Percentiles rank a stretch among this genome's conserved stretches.
Conservation (phyloP, 1,284 basidiomycete genomes). For the Laetiporus sulphureus region DNA sequence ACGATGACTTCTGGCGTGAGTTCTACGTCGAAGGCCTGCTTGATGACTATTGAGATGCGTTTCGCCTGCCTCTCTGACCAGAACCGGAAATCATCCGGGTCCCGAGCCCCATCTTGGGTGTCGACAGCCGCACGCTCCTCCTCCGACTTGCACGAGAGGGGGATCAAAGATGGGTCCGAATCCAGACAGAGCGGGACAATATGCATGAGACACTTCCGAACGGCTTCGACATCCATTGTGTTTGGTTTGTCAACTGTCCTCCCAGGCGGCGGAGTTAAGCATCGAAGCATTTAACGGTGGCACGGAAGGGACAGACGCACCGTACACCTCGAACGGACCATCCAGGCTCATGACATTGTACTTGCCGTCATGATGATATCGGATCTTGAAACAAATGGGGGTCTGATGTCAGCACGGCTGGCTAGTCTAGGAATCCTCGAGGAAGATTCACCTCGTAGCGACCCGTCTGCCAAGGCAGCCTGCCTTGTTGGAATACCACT, state of each 20-base stretch:
- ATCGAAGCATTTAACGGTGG: background rate
- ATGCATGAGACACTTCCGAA: conserved; percentile 61
- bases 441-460: conserved; percentile 66
- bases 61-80: conserved; percentile 88
- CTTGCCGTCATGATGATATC: conserved; percentile 90
- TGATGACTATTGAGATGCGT: conserved; percentile 74
- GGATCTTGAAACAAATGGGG: conserved; percentile 37
- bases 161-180: conserved; percentile 77
- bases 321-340: conserved; percentile 83
- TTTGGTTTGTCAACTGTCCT: conserved; percentile 58
- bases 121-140: conserved; percentile 8
- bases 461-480: conserved; percentile 83
- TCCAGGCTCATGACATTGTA: conserved; percentile 90
- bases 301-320: conserved; percentile 35
- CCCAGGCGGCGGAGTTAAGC: conserved; percentile 3
- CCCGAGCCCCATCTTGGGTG: conserved; percentile 38
- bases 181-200: conserved; percentile 87
- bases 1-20: conserved; percentile 86
- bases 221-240: conserved; percentile 54
- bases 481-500: conserved; percentile 73
- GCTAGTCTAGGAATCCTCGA: background rate
- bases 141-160: conserved; percentile 53
- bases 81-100: conserved; percentile 91
- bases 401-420: no score
- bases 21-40: conserved; percentile 83